Conservation (phyloP, 306 rosid species). For the Clitoria ternatea region DNA sequence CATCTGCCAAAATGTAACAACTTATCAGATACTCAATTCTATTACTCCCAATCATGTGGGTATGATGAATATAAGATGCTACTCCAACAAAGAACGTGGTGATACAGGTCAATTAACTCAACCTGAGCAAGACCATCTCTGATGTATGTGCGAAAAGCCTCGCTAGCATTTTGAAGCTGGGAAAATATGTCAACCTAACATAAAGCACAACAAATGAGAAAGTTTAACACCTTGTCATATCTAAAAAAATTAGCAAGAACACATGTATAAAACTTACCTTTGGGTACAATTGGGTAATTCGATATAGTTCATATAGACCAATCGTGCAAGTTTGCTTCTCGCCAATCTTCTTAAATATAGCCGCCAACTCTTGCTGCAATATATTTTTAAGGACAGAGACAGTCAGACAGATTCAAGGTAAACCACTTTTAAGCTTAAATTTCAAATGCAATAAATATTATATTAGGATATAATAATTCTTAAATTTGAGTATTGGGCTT, state of each 20-base stretch:
- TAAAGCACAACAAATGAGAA: slow-evolving; percentile 17
- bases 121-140: slow-evolving; percentile 99
- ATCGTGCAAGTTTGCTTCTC: slow-evolving; percentile 98
- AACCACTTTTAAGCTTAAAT: background rate
- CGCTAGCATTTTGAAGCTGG: slow-evolving; percentile 98
- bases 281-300: slow-evolving; percentile 95
- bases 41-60: background rate
- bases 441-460: slow-evolving; percentile 1
- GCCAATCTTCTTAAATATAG: slow-evolving; percentile 98
- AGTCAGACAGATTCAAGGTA: background rate
- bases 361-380: slow-evolving; percentile 96
- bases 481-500: no score
- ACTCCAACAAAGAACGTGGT: slow-evolving; percentile 1
- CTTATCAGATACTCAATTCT: background rate
- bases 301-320: slow-evolving; percentile 88
- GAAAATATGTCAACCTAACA: slow-evolving; percentile 92
- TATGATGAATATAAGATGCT: background rate
- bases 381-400: slow-evolving; percentile 1
- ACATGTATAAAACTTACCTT: slow-evolving; percentile 52
- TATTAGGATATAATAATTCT: background rate
- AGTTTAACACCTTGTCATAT: no score
- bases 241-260: no score
- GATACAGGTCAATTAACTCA: slow-evolving; percentile 12
- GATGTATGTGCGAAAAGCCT: slow-evolving; percentile 96
- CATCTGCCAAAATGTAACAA: slow-evolving; percentile 59